Evolutionary conservation across 768 basidiomycete genomes (phyloP).

Genomic region (Albatrellus ellisii): DNA sequence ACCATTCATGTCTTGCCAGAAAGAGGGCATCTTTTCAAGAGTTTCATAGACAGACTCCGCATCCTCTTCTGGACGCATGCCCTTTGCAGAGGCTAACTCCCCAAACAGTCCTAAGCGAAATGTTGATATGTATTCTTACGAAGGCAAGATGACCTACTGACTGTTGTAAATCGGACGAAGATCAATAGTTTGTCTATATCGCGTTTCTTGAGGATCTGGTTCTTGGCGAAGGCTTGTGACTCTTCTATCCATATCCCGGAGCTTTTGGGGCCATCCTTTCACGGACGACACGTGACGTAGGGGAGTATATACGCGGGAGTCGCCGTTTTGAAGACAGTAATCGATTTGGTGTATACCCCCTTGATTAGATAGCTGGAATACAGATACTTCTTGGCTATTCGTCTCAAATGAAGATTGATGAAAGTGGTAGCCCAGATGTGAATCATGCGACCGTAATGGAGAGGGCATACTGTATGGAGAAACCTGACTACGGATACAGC

Average conservation of each 20-base stretch:
- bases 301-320: neutral
- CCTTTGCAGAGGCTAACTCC: conserved; percentile 4
- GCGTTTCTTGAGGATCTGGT: conserved; percentile 6
- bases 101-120: conserved; percentile 14
- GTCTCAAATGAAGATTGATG: conserved; percentile 18
- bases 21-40: conserved; percentile 38
- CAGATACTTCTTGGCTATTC: conserved; percentile 2
- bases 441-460: conserved; percentile 14
- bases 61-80: conserved; percentile 17
- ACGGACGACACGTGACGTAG: no score
- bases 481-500: conserved; percentile 30
- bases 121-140: conserved; percentile 1
- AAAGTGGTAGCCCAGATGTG: conserved; percentile 22
- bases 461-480: conserved; percentile 33
- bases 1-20: conserved; percentile 40
- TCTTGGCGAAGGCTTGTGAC: neutral
- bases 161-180: conserved; percentile 42
- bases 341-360: conserved; percentile 8
- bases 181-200: conserved; percentile 33
- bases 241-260: conserved; percentile 3
- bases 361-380: conserved; percentile 9
- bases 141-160: conserved; percentile 20
- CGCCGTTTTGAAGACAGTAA: neutral
- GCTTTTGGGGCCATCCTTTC: conserved; percentile 3
- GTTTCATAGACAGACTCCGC: conserved; percentile 30